These are phyloP conservation scores for Eremochloa ophiuroides DNA, from an alignment of 176 grass and related monocot genomes.

Conservation along the genomic window DNA sequence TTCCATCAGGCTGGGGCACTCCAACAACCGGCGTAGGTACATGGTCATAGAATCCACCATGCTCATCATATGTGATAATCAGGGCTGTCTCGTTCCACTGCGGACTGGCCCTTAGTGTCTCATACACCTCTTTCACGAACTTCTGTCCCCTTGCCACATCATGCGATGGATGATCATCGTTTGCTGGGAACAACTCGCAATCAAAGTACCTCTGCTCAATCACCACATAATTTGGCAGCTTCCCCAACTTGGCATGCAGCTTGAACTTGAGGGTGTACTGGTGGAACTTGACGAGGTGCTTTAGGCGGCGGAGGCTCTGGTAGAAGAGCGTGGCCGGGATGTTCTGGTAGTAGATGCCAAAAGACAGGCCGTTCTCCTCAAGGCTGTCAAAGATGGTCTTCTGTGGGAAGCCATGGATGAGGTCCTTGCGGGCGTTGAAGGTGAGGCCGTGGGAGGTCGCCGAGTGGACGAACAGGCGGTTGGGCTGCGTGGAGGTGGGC, in stretches of 20 bases:
- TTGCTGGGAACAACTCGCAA: conserved; percentile 63
- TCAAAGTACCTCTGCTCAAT: conserved; percentile 95
- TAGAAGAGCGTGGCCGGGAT: conserved; percentile 83
- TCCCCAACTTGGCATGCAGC: conserved; percentile 55
- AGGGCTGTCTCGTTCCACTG: conserved; percentile 87
- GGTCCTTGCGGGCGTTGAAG: conserved; percentile 88
- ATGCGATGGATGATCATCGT: conserved; percentile 89
- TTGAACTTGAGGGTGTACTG: conserved; percentile 86
- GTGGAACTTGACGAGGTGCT: conserved; percentile 82
- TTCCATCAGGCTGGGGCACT: conserved; percentile 88
- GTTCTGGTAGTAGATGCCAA: conserved; percentile 94
- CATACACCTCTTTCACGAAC: conserved; percentile 90
- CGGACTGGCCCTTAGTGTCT: conserved; percentile 78
- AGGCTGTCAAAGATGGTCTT: conserved; percentile 96
- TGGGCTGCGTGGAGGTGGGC: conserved; percentile 87
- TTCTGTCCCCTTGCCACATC: conserved; percentile 72
- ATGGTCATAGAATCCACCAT: conserved; percentile 95
- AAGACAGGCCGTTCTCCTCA: conserved; percentile 65
- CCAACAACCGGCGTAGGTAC: conserved; percentile 69
- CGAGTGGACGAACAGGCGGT: conserved; percentile 87
- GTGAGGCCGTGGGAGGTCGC: conserved; percentile 86
- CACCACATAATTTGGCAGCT: conserved; percentile 79
- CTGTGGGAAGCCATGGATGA: conserved; percentile 88
- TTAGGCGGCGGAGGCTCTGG: conserved; percentile 76
- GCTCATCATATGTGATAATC: conserved; percentile 88